Conservation (phyloP, 176 grass and related monocot species). For the Phoenix dactylifera region DNA sequence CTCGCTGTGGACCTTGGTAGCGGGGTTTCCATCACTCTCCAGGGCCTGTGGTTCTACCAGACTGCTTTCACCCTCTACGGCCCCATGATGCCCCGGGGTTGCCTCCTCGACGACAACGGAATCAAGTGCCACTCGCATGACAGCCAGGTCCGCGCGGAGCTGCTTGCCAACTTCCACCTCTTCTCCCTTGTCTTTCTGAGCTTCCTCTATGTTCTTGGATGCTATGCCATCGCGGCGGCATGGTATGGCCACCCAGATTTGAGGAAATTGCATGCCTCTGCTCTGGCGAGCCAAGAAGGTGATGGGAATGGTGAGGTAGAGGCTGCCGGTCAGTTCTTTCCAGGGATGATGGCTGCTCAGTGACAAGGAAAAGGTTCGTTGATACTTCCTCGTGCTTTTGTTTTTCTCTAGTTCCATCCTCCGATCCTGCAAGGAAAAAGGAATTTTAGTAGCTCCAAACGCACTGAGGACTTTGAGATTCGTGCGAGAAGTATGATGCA, state of each 20-base stretch:
- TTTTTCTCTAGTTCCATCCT: too few relatives aligned
- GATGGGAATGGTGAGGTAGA: not conserved
- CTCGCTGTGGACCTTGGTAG: constrained; percentile 42
- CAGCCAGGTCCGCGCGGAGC: constrained; percentile 48
- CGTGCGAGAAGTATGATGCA: too few relatives aligned
- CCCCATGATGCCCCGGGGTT: constrained; percentile 55
- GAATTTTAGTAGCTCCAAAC: too few relatives aligned
- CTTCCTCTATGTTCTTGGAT: constrained; percentile 30
- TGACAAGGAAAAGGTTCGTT: too few relatives aligned
- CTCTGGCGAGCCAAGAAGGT: not conserved
- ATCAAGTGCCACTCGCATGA: constrained; percentile 39
- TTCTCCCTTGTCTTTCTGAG: constrained; percentile 45
- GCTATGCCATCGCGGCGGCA: constrained; percentile 37
- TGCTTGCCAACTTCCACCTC: constrained; percentile 58
- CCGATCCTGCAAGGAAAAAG: too few relatives aligned
- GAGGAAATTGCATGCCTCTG: constrained; percentile 6
- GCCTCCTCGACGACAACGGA: constrained; percentile 30
- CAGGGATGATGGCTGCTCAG: constrained; percentile 15
- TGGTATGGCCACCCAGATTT: constrained; percentile 42
- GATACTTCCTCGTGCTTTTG: too few relatives aligned
- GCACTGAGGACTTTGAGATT: too few relatives aligned
- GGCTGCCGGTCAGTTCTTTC: not conserved
- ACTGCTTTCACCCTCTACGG: constrained; percentile 87
- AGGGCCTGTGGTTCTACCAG: constrained; percentile 98
- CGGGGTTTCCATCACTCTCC: constrained; percentile 53